Evolutionary conservation across 2,329 filamentous ascomycete species (phyloP).

Genomic region (Parastagonospora avenae): DNA sequence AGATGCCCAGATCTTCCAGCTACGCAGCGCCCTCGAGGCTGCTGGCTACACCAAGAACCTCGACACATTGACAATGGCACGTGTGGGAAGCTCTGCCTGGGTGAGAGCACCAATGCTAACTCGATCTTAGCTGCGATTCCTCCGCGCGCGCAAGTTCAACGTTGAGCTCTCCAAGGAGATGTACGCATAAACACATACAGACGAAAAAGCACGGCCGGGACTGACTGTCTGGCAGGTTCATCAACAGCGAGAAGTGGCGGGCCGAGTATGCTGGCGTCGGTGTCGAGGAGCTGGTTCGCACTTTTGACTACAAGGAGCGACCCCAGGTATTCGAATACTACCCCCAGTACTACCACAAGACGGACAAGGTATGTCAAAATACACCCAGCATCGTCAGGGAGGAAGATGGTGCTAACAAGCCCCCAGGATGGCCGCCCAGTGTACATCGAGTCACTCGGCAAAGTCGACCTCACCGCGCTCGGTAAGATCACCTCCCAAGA

Average conservation of each 20-base stretch:
- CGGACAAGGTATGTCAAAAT: constrained; percentile 66
- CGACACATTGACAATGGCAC: constrained; percentile 88
- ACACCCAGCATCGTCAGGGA: background rate
- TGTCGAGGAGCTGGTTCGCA: constrained; percentile 78
- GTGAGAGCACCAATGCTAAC: constrained; percentile 18
- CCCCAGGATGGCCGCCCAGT: constrained; percentile 88
- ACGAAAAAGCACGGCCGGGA: background rate
- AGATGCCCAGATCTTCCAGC: constrained; percentile 85
- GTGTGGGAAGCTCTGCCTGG: constrained; percentile 29
- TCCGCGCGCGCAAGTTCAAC: constrained; percentile 95
- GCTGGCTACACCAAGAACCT: constrained; percentile 82
- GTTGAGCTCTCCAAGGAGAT: constrained; percentile 83
- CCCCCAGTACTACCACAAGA: constrained; percentile 99
- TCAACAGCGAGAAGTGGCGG: constrained; percentile 90
- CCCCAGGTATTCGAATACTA: constrained; percentile 85
- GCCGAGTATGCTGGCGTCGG: constrained; percentile 70
- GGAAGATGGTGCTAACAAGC: constrained; percentile 3
- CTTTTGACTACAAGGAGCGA: constrained; percentile 89
- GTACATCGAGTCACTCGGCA: constrained; percentile 95
- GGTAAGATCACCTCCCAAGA: constrained; percentile 91
- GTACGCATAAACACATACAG: constrained; percentile 60
- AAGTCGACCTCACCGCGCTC: constrained; percentile 87
- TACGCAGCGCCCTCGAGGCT: constrained; percentile 82
- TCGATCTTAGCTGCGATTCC: constrained; percentile 73
- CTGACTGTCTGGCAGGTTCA: constrained; percentile 69